Evolutionary conservation across 352 stramenopile genomes (phyloP), one percentile per base, ranked within the genome.

Genomic region (Phytophthora pinifolia): DNA sequence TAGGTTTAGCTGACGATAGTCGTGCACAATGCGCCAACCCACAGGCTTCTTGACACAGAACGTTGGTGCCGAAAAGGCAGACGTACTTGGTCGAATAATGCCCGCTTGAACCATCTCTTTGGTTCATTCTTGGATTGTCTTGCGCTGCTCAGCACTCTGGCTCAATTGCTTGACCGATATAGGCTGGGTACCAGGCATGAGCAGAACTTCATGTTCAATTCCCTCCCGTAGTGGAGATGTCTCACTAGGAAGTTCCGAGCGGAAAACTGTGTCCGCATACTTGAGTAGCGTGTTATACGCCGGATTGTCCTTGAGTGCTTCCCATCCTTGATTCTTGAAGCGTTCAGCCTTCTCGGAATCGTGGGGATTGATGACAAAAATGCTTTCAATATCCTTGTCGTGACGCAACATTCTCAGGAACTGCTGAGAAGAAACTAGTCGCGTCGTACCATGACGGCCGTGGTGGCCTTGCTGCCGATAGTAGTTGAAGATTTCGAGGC

Each of bases 21-120:
- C 35, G 35, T 22, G 20, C 20, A 22, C 20, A 22, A 22, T 22
- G 20, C 20, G 20, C 20, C 20, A 22, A 22, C 20, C 1, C 1
- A 22, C 20, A 22, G 20, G 20, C 20, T 22, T 22, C 20, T 22
- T 22, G 20, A 22, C 20, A 22, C 20, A 22, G 20, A 22, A 22
- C 20, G 20, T 22, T 22, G 20, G 20, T 22, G 20, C 20, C 20
- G 20, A 22, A 47, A 61, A 61, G 7, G 36, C 9, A 14, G 27
- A 54, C 9, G 43, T 61, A 31, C 43, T 61, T 15, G 27, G 54
- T 14, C 45, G 45, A 54, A 48, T 58, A 25, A 53, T 52, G 13
- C 32, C 43, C 12, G 55, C 46, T 25, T 53, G 30, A 45, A 58
- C 29, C 22, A 59, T 64, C 18, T 58, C 33, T 53, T 56, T 64